These are phyloP conservation scores for Fusarium nurragi DNA, from an alignment of 2,329 filamentous ascomycete genomes.

Conservation along the genomic window DNA sequence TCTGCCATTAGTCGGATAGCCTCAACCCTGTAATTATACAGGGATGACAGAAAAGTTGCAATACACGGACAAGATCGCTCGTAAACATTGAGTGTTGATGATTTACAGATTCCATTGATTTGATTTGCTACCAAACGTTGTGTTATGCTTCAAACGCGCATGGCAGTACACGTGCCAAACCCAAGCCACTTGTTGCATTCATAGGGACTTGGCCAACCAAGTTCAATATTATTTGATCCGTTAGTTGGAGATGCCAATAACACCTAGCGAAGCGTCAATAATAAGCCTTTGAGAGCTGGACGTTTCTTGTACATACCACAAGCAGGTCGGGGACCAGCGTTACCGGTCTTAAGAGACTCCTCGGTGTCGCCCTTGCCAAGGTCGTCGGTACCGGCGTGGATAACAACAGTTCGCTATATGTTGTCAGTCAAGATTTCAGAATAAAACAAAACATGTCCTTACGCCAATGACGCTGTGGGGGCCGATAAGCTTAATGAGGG, in stretches of 20 bases:
- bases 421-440: conserved; percentile 4
- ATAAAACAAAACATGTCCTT: conserved; percentile 48
- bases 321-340: conserved; percentile 90
- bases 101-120: conserved; percentile 15
- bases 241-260: conserved; percentile 88
- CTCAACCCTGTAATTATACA: not conserved
- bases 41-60: not conserved
- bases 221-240: conserved; percentile 19
- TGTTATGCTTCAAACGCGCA: conserved; percentile 1
- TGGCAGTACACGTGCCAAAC: not conserved
- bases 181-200: not conserved
- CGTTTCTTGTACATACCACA: conserved; percentile 72
- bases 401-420: conserved; percentile 85
- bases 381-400: conserved; percentile 95
- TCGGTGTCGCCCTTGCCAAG: conserved; percentile 91
- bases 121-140: conserved; percentile 32
- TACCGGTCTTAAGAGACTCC: conserved; percentile 98
- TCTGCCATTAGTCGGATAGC: not conserved
- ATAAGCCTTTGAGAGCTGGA: not conserved
- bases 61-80: not conserved
- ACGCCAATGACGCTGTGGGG: conserved; percentile 94
- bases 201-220: conserved; percentile 10
- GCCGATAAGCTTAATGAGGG: conserved; percentile 93
- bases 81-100: not conserved
- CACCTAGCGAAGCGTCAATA: conserved; percentile 61